These are phyloP conservation scores for Trichoderma aggressivum DNA, from an alignment of 2,329 filamentous ascomycete genomes.

Conservation along the genomic window DNA sequence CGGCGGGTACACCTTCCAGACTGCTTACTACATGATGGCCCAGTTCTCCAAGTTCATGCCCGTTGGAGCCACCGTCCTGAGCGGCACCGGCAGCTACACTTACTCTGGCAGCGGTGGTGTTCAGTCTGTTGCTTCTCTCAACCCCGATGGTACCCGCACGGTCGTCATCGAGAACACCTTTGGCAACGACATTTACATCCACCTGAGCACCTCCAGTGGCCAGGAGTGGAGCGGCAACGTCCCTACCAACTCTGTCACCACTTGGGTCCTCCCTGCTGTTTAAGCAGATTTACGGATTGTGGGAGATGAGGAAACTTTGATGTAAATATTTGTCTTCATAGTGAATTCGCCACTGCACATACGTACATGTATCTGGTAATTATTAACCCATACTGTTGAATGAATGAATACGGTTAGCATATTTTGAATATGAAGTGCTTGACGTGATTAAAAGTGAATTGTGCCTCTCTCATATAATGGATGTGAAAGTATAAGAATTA, in stretches of 20 bases:
- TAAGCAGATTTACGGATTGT: not conserved
- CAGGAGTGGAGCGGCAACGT: slow-evolving; percentile 21
- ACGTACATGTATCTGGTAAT: not conserved
- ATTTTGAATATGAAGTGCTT: not conserved
- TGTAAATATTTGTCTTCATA: slow-evolving; percentile 5
- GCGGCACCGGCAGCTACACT: slow-evolving; percentile 37
- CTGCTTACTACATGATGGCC: slow-evolving; percentile 51
- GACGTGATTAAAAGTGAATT: not conserved
- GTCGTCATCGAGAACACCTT: slow-evolving; percentile 33
- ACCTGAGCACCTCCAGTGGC: slow-evolving; percentile 16
- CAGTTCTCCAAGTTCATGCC: slow-evolving; percentile 49
- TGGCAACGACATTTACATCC: slow-evolving; percentile 19
- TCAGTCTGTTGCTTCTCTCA: slow-evolving; percentile 43
- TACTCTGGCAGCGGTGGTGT: slow-evolving; percentile 32
- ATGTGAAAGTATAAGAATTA: not conserved
- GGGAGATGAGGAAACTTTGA: not conserved
- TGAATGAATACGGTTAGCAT: not conserved
- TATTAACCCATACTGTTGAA: not conserved
- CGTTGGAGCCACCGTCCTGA: slow-evolving; percentile 40
- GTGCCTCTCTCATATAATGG: not conserved
- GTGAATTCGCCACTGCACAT: not conserved
- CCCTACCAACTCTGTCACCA: slow-evolving; percentile 18
- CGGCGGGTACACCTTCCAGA: slow-evolving; percentile 41
- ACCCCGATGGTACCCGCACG: slow-evolving; percentile 42
- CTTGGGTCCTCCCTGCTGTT: slow-evolving; percentile 19